Conservation (phyloP, 805 yeast species). For the Candida railenensis region DNA sequence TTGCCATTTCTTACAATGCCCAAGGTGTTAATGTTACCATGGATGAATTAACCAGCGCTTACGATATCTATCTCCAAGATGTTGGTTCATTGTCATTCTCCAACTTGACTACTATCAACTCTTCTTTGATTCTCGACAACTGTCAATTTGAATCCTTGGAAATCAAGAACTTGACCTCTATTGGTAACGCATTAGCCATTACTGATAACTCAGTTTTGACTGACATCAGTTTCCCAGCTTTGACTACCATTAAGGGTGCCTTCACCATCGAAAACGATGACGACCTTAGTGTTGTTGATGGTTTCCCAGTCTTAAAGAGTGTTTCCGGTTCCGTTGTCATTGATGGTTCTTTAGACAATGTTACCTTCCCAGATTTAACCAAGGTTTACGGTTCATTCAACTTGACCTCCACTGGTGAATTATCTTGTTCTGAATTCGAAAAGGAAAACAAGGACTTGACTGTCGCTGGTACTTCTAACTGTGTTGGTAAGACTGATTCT, state of each 20-base stretch:
- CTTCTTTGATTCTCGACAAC: constrained; percentile 78
- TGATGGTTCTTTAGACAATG: constrained; percentile 77
- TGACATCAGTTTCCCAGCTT: constrained; percentile 63
- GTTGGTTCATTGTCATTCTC: constrained; percentile 71
- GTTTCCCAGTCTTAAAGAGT: constrained; percentile 69
- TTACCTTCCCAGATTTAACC: constrained; percentile 68
- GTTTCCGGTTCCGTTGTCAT: constrained; percentile 88
- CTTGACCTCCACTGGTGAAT: constrained; percentile 72
- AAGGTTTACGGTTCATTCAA: constrained; percentile 91
- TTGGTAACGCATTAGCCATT: constrained; percentile 83
- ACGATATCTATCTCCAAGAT: constrained; percentile 82
- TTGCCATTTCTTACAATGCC: constrained; percentile 85
- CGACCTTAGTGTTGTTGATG: constrained; percentile 59
- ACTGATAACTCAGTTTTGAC: constrained; percentile 72
- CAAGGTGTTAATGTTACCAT: constrained; percentile 67
- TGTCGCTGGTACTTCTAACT: constrained; percentile 84
- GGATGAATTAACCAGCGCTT: constrained; percentile 76
- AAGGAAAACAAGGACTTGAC: constrained; percentile 71
- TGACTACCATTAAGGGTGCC: constrained; percentile 88
- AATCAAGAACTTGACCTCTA: constrained; percentile 50
- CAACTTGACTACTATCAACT: constrained; percentile 69
- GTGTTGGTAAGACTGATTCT: constrained; percentile 58
- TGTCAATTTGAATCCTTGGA: constrained; percentile 61
- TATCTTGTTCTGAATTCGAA: constrained; percentile 79
- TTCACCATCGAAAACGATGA: constrained; percentile 86